Conservation (phyloP, 257 asterid genomes). For the Solanum neorickii region DNA sequence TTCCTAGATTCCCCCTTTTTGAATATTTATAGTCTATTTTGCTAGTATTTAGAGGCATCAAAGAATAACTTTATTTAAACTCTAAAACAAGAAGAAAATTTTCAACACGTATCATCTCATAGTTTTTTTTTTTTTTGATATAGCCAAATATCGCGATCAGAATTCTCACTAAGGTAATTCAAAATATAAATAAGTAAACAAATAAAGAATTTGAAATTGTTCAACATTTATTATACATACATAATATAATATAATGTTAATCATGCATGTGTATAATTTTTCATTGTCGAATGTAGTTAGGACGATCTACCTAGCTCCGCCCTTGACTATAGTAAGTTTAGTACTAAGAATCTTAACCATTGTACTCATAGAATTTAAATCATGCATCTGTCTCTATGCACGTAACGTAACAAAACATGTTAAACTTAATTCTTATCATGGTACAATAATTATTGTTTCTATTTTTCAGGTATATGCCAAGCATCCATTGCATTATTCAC, state of each 20-base stretch:
- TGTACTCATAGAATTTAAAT: too few species aligned
- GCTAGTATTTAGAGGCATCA: not conserved
- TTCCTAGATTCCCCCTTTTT: not conserved
- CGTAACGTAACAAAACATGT: not conserved
- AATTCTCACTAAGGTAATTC: not conserved
- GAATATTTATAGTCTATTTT: not conserved
- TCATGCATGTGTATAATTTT: too few species aligned
- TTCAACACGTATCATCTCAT: not conserved
- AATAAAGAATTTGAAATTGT: too few species aligned
- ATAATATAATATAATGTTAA: too few species aligned
- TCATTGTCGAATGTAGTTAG: too few species aligned
- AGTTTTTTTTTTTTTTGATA: too few species aligned
- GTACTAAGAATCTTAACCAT: not conserved
- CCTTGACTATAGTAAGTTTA: not conserved
- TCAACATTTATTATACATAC: too few species aligned
- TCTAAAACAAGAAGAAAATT: not conserved
- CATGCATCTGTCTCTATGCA: not conserved
- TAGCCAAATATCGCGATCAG: rapidly evolving
- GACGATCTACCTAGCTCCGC: too few species aligned
- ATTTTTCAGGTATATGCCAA: slow-evolving; percentile 25
- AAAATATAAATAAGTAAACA: too few species aligned
- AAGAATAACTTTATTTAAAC: not conserved
- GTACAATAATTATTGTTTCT: not conserved
- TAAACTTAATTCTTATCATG: not conserved
- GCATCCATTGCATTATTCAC: slow-evolving; percentile 40